Conservation (phyloP, 1,284 basidiomycete species). For the Abortiporus biennis region DNA sequence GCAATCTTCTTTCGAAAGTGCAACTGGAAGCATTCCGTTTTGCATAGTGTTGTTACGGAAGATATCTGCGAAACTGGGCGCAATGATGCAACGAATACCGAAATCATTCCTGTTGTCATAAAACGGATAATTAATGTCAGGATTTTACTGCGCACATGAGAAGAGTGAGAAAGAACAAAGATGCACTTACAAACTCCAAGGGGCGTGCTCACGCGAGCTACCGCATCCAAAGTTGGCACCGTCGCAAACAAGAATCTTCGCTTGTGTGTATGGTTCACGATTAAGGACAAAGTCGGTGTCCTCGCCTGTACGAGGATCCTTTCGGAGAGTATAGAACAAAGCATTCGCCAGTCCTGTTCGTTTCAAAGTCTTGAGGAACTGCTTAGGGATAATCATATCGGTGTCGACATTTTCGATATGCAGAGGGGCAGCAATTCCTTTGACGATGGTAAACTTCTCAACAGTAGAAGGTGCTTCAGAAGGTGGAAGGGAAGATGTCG, state of each 20-base stretch:
- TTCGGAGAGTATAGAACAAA: constrained; percentile 82
- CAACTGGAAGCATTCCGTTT: constrained; percentile 91
- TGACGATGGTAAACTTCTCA: constrained; percentile 75
- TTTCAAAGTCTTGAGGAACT: constrained; percentile 94
- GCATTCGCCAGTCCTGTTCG: constrained; percentile 89
- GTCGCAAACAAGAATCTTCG: constrained; percentile 85
- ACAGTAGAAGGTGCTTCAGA: constrained; percentile 55
- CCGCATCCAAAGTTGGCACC: constrained; percentile 95
- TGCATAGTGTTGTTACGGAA: constrained; percentile 93
- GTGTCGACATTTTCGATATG: constrained; percentile 93
- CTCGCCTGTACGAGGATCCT: constrained; percentile 73
- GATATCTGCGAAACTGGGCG: constrained; percentile 93
- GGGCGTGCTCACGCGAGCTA: constrained; percentile 91
- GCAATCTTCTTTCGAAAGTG: constrained; percentile 75
- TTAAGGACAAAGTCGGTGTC: constrained; percentile 90
- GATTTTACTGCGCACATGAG: not conserved
- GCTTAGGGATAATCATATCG: constrained; percentile 96
- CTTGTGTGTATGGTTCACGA: constrained; percentile 73
- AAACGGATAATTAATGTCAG: not conserved
- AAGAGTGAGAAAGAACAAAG: constrained; percentile 3
- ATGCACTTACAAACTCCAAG: constrained; percentile 82
- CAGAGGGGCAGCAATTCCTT: constrained; percentile 86
- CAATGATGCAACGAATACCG: constrained; percentile 89
- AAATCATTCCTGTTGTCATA: constrained; percentile 74
- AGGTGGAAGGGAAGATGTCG: constrained; percentile 37